Percentiles rank a stretch among this genome's conserved stretches.
These are phyloP conservation scores for Nematodospora valgi DNA, from an alignment of 805 yeast genomes.

Conservation along the genomic window DNA sequence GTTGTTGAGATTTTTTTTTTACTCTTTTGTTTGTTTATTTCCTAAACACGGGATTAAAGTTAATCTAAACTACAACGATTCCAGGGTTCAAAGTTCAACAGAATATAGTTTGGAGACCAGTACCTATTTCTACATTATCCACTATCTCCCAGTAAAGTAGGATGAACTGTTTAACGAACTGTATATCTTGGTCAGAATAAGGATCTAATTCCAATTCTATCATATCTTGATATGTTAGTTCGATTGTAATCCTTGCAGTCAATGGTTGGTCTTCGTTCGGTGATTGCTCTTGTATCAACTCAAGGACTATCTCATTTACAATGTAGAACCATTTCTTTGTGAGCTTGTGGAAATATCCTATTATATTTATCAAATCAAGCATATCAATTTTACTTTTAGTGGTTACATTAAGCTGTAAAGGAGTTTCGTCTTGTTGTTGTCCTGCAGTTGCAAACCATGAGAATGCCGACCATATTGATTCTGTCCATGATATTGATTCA, in stretches of 20 bases:
- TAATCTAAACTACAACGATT: too few species aligned
- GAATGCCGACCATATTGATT: slow-evolving; percentile 64
- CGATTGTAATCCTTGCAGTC: slow-evolving; percentile 18
- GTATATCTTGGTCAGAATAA: slow-evolving; percentile 33
- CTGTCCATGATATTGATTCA: slow-evolving; percentile 53
- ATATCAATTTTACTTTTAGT: slow-evolving; percentile 9
- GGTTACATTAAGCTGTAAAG: slow-evolving; percentile 5
- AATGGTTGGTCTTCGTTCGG: slow-evolving; percentile 6
- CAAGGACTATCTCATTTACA: slow-evolving; percentile 32
- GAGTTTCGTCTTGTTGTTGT: slow-evolving; percentile 24
- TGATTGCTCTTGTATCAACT: slow-evolving; percentile 17
- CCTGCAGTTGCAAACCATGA: slow-evolving; percentile 92
- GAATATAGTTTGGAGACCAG: slow-evolving; percentile 30
- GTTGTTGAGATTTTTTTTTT: too few species aligned
- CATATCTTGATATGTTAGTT: slow-evolving; percentile 39
- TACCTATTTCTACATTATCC: slow-evolving; percentile 30
- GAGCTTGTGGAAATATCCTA: slow-evolving; percentile 38
- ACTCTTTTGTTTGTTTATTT: too few species aligned
- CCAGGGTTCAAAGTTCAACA: too few species aligned
- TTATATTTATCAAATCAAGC: slow-evolving; percentile 14
- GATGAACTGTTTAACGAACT: slow-evolving; percentile 34
- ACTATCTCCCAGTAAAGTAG: slow-evolving; percentile 28
- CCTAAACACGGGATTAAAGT: too few species aligned
- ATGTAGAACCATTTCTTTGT: slow-evolving; percentile 36
- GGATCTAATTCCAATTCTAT: slow-evolving; percentile 43